Evolutionary conservation across 805 yeast species (phyloP).

Genomic region (Wickerhamiella lipophila): DNA sequence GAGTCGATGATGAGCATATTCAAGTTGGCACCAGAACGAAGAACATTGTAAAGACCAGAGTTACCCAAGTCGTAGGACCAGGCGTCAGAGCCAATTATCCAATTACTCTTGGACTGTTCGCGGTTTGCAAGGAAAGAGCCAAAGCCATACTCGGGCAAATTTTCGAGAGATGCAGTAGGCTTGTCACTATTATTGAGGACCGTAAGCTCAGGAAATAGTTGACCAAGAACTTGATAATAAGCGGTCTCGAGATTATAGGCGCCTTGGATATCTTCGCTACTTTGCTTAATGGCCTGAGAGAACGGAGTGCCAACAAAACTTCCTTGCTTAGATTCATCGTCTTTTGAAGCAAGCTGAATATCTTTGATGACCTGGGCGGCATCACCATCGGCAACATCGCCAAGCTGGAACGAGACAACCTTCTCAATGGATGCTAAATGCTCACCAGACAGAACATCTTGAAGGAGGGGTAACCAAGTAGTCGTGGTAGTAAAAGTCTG

Average conservation of each 20-base stretch:
- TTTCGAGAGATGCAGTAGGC: constrained; percentile 31
- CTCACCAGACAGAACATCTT: constrained; percentile 59
- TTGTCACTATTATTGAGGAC: constrained; percentile 47
- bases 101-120: constrained; percentile 34
- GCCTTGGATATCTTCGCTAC: constrained; percentile 22
- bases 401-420: constrained; percentile 47
- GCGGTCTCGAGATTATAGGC: constrained; percentile 55
- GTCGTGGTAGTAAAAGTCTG: constrained; percentile 40
- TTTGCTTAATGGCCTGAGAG: constrained; percentile 29
- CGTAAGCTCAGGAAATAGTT: constrained; percentile 46
- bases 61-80: constrained; percentile 92
- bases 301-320: constrained; percentile 37
- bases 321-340: constrained; percentile 48
- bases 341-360: constrained; percentile 40
- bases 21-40: constrained; percentile 61
- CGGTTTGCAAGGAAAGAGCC: constrained; percentile 56
- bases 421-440: constrained; percentile 22
- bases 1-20: constrained; percentile 82
- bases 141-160: constrained; percentile 77
- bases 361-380: constrained; percentile 32
- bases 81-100: constrained; percentile 90
- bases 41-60: constrained; percentile 78
- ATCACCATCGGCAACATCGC: constrained; percentile 33
- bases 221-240: constrained; percentile 60
- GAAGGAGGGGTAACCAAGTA: constrained; percentile 55